Evolutionary conservation across 352 stramenopile genomes (phyloP), one percentile per base, ranked within the genome.

Genomic region (Elongisporangium senticosum): DNA sequence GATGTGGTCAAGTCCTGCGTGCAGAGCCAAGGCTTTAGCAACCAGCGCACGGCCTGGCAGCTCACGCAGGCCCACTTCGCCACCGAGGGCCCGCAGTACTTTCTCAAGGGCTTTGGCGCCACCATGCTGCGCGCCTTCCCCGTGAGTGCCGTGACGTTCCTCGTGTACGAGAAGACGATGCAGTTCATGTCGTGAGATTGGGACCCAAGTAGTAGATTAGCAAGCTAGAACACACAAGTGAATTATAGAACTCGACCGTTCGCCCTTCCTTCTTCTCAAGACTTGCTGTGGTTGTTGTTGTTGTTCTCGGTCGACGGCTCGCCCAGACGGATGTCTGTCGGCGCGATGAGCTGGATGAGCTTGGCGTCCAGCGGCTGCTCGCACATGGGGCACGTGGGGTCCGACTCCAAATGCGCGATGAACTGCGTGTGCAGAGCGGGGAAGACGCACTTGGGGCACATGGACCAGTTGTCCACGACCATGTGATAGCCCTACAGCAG

Each of bases 1-100:
- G 89, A 97, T 63, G 89, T 97, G 22, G 75, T 96, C 65, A 96
- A 97, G 74, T 96, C 86, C 23, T 85, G 87, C 43, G 86, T 95
- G 28, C 89, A 97, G 74, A 87, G 81, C 55, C 83, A 91, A 55
- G 61, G 66, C 15, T 70, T 87, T 7, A 66, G 62, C 7, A 59
- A 63, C 23, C 73, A 79, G 58, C 64, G 74, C 63, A 72, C 66
- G 8, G 81, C 81, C 23, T 67, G 55, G 49, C 56, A 82, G 56
- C 69, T 91, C 47, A 70, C 69, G 26, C 65, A 68, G 15, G 61
- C 69, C 23, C 68, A 89, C 37, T 69, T 86, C 64, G 39, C 55
- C 4, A 59, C 73, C 20, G 81, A 90, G 28, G 81, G 83, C 49
- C 59, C 67, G 2, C 52, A 71, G n/a, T 91, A 89, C 55, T 87